A percentile compares a stretch with the other conserved stretches of the same genome.
Conservation (phyloP, 176 grass and related monocot genomes). For the Elymus sibiricus region DNA sequence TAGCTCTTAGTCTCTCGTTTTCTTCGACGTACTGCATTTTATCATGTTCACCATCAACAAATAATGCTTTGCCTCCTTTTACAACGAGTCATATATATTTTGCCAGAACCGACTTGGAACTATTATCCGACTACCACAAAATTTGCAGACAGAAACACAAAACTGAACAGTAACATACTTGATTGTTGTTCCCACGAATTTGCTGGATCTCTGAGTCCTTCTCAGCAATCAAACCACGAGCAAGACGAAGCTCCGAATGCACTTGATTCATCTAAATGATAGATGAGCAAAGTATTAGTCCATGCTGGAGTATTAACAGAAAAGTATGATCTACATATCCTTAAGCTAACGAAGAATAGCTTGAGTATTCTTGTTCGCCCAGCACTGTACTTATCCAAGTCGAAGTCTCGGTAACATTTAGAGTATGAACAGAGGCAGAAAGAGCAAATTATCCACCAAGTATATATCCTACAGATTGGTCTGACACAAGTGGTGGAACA, state of each 20-base stretch:
- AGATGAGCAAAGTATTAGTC: background rate
- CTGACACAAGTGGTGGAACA: background rate
- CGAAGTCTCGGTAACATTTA: background rate
- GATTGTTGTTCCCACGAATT: slow-evolving; percentile 72
- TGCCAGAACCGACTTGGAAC: background rate
- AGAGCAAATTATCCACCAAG: background rate
- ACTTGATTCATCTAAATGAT: slow-evolving; percentile 90
- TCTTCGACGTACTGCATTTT: slow-evolving; percentile 63
- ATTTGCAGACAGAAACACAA: background rate
- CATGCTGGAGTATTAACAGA: background rate
- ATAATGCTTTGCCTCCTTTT: background rate
- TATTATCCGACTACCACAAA: background rate
- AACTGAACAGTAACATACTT: slow-evolving; percentile 37
- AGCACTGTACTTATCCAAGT: background rate
- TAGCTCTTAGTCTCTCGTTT: slow-evolving; percentile 66
- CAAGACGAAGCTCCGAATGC: slow-evolving; percentile 77
- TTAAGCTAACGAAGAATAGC: background rate
- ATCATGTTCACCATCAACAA: slow-evolving; percentile 1
- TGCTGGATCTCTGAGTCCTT: slow-evolving; percentile 78
- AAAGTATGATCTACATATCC: background rate
- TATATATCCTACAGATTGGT: background rate
- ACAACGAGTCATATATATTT: background rate
- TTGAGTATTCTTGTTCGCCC: background rate
- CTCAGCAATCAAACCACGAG: slow-evolving; percentile 74
- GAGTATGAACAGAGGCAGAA: background rate